These are phyloP conservation scores for Rhododendron griersonianum DNA, from an alignment of 148 eudicot species.

Conservation along the genomic window DNA sequence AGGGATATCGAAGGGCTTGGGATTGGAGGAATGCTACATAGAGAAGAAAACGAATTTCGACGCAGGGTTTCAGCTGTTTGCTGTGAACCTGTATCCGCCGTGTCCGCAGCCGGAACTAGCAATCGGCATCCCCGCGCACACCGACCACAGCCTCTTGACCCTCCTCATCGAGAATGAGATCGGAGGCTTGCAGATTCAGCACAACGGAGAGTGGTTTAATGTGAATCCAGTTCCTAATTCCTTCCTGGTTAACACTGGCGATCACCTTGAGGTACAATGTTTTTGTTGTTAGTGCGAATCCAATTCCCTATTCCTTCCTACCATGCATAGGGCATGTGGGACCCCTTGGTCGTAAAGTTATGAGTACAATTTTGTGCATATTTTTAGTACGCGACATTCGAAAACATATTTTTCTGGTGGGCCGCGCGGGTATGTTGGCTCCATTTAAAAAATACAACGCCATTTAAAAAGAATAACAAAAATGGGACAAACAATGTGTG, in stretches of 20 bases:
- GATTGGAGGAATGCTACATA: conserved; percentile 1
- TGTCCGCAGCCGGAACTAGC: conserved; percentile 7
- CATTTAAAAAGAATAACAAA: too few relatives aligned
- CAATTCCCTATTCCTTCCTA: too few relatives aligned
- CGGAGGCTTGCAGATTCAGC: conserved; percentile 35
- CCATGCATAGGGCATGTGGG: too few relatives aligned
- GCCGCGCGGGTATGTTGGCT: too few relatives aligned
- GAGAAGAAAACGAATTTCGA: neutral
- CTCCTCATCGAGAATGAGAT: conserved; percentile 28
- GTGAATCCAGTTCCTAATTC: conserved; percentile 35
- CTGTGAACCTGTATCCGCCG: conserved; percentile 4
- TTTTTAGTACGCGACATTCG: too few relatives aligned
- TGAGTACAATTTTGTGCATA: too few relatives aligned
- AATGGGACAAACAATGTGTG: too few relatives aligned
- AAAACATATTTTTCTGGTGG: too few relatives aligned
- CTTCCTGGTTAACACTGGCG: conserved; percentile 32
- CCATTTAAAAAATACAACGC: too few relatives aligned
- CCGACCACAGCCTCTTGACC: conserved; percentile 3
- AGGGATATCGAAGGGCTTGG: conserved; percentile 25
- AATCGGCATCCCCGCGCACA: neutral
- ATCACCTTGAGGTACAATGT: neutral
- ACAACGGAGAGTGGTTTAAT: conserved; percentile 31
- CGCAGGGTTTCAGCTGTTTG: neutral
- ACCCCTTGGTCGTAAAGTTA: too few relatives aligned
- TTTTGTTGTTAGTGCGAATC: neutral